These are phyloP conservation scores for Melampsora americana DNA, from an alignment of 1,284 basidiomycete genomes.

Conservation along the genomic window DNA sequence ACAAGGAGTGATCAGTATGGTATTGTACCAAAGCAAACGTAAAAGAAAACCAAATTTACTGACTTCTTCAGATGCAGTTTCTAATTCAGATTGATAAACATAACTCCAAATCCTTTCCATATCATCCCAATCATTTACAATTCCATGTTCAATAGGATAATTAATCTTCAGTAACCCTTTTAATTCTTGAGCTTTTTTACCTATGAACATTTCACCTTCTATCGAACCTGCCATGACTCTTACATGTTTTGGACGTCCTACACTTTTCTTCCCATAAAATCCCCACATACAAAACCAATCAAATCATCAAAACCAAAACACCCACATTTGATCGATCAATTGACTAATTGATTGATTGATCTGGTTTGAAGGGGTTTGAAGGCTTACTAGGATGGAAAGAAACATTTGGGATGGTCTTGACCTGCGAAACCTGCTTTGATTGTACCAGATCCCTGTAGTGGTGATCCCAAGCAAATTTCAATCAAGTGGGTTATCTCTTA, in stretches of 20 bases:
- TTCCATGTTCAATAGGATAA: conserved; percentile 80
- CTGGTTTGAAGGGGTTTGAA: conserved; percentile 46
- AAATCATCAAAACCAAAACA: conserved; percentile 49
- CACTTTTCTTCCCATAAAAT: conserved; percentile 60
- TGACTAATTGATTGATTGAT: conserved; percentile 53
- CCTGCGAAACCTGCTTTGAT: conserved; percentile 98
- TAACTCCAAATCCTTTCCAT: conserved; percentile 98
- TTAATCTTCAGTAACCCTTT: conserved; percentile 91
- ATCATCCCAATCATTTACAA: conserved; percentile 89
- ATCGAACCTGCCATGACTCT: conserved; percentile 90
- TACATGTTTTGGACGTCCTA: conserved; percentile 90
- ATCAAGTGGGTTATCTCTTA: no score
- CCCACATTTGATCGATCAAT: no score
- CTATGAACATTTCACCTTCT: conserved; percentile 89
- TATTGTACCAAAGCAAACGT: neutral
- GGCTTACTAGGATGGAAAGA: conserved; percentile 94
- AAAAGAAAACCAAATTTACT: conserved; percentile 50
- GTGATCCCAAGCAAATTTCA: no score
- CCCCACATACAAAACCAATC: neutral
- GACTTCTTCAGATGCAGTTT: conserved; percentile 92
- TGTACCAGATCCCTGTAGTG: conserved; percentile 86
- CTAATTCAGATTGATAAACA: conserved; percentile 90
- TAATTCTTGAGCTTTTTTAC: conserved; percentile 85
- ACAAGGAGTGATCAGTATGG: neutral
- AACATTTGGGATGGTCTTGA: conserved; percentile 95